Conservation (phyloP, 495 filamentous ascomycete species). For the Chaetomium cochliodes region DNA sequence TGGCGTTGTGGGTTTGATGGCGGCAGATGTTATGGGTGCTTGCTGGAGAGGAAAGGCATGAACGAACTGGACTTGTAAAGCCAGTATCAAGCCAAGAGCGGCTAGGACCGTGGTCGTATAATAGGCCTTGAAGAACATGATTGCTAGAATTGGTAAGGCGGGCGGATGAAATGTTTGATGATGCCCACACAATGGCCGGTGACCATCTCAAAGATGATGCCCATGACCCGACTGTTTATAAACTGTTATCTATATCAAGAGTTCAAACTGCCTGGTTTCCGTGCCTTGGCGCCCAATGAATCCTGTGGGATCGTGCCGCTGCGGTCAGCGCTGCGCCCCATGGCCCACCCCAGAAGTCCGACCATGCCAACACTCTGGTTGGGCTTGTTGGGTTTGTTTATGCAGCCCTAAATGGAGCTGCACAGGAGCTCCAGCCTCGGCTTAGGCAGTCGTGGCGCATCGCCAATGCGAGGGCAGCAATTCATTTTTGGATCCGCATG, state of each 20-base stretch:
- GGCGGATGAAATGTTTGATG: background rate
- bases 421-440: no score
- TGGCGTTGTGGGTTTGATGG: background rate
- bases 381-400: background rate
- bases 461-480: no score
- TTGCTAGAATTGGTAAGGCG: background rate
- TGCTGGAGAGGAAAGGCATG: background rate
- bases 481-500: no score
- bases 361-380: background rate
- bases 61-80: background rate
- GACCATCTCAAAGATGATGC: background rate
- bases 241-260: background rate
- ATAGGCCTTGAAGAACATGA: background rate
- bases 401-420: background rate
- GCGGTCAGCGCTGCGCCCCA: background rate
- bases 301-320: constrained; percentile 1
- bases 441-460: no score
- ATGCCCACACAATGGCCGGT: no score
- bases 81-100: background rate
- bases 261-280: no score
- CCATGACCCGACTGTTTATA: background rate
- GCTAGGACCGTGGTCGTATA: background rate
- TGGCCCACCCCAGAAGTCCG: background rate
- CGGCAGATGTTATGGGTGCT: background rate
- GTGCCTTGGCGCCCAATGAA: background rate